Conservation (phyloP, 139 green algal genomes). For the Axilococcus clingmanii region DNA sequence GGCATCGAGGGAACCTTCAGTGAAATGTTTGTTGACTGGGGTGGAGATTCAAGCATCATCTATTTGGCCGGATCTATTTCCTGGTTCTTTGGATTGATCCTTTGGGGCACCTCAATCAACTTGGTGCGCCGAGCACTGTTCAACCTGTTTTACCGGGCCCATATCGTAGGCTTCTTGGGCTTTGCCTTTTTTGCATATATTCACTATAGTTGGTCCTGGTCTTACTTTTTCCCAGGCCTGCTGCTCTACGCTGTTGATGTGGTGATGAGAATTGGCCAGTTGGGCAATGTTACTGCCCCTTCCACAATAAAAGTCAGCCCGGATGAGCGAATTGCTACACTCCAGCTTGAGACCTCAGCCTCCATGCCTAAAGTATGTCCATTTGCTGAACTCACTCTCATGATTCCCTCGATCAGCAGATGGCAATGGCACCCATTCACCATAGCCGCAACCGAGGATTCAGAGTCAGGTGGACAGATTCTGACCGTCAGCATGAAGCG, state of each 20-base stretch:
- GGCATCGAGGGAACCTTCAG: constrained; percentile 13
- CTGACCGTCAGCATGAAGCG: constrained; percentile 23
- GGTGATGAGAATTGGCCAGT: constrained; percentile 14
- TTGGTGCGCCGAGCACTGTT: constrained; percentile 7
- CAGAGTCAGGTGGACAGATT: background rate
- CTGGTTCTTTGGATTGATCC: constrained; percentile 8
- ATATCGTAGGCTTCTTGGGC: constrained; percentile 27
- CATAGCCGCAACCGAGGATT: background rate
- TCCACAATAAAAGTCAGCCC: too few species aligned
- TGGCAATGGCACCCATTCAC: constrained; percentile 38
- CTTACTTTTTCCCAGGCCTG: constrained; percentile 16
- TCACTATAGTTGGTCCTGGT: constrained; percentile 21
- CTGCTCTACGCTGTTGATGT: constrained; percentile 26
- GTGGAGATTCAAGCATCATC: background rate
- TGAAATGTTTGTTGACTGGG: constrained; percentile 3
- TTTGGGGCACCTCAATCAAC: constrained; percentile 8
- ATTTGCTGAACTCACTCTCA: constrained; percentile 19
- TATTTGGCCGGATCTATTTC: constrained; percentile 13
- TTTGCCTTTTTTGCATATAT: constrained; percentile 21
- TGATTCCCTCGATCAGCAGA: constrained; percentile 18
- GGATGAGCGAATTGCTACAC: too few species aligned
- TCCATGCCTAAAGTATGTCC: constrained; percentile 1
- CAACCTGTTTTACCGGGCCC: constrained; percentile 18
- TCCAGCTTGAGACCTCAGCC: too few species aligned
- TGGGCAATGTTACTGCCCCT: constrained; percentile 16